Evolutionary conservation across 371 early-diverging fungal genomes (phyloP), one percentile per base, ranked within the genome.

Genomic region (Apophysomyces elegans): DNA sequence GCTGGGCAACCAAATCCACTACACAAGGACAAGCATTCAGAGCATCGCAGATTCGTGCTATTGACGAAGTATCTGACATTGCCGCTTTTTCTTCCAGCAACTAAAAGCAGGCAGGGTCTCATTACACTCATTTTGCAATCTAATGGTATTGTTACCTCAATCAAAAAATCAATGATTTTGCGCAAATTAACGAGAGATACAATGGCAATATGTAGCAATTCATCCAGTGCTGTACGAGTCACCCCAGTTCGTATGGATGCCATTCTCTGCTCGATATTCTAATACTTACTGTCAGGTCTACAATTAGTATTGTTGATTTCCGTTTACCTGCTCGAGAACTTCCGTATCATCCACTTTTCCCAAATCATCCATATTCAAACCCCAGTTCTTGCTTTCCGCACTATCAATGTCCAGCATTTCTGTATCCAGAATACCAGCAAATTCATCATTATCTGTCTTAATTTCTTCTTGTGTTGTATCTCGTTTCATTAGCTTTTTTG

Each of bases 1-100:
- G 66, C n/a, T 79, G 76, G 32, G 77, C 63, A 6, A 83, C 76
- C n/a, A 83, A 60, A 61, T 83, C 84, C 14, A 83, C 62, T 13
- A 69, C 64, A 13, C 65, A 69, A 13, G 81, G 79, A 47, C 69
- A 74, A 45, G 68, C 72, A 9, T 56, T 62, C 26, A 83, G 50
- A 0, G 79, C 73, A 39, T 74, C 76, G 59, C 79, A 77, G 2
- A 83, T 65, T 2, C 72, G 70, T 18, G 79, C 66, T 0, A 83
- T 50, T 0, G 74, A 58, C 37, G 63, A 63, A 16, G 80, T 73
- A 14, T 77, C 77, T 32, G 69, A 45, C 0, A 41, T 16, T 2
- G 38, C 60, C 1, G 77, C 67, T 35, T 76, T 77, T 50, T 74
- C 68, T 39, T 67, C 63, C 14, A 80, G 41, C 14, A 79, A 32